Evolutionary conservation across 108 stramenopile genomes (phyloP), one percentile per base, ranked within the genome.

Genomic region (Cyclotella cryptica): DNA sequence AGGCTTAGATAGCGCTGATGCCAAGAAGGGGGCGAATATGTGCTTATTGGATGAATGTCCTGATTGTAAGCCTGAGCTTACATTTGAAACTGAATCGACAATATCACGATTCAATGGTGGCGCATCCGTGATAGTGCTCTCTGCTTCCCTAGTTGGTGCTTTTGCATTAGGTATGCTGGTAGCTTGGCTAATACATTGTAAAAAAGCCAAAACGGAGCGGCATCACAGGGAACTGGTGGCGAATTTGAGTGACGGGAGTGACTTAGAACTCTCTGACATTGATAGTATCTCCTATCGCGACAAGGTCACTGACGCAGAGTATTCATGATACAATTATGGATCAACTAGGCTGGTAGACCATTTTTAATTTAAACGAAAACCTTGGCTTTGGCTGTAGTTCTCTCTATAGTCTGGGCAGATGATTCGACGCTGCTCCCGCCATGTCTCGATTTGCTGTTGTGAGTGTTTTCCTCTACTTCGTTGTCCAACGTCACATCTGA

Each of bases 11-110:
- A 57, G 55, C 9, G 71, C 78, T n/a, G 47, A 72, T 76, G 13
- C 58, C n/a, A 67, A 66, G 24, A 52, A 66, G 51, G 75, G 72
- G 39, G 51, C 63, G 28, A 53, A 15, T 14, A 72, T 72, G 78
- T 82, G 81, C 42, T 44, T 29, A 27, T 62, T 82, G 63, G 69
- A 75, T 52, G 55, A 75, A 46, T 82, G 81, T 76, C 81, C 81
- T 21, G 65, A 82, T 51, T 82, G 81, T 66, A 40, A 51, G 17
- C 81, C 81, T 43, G 45, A 64, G 22, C 10, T 58, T n/a, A 55
- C 4, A 21, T 42, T 27, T 59, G 62, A 71, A 0, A 47, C 49
- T 17, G 62, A 39, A 42, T 18, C 57, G 5, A 15, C 40, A 44
- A 6, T 24, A 0, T 28, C 30, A 14, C 40, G 43, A 35, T 18